Evolutionary conservation across 805 yeast genomes (phyloP), one percentile per base, ranked within the genome.

Genomic region (Peterozyma xylosa): DNA sequence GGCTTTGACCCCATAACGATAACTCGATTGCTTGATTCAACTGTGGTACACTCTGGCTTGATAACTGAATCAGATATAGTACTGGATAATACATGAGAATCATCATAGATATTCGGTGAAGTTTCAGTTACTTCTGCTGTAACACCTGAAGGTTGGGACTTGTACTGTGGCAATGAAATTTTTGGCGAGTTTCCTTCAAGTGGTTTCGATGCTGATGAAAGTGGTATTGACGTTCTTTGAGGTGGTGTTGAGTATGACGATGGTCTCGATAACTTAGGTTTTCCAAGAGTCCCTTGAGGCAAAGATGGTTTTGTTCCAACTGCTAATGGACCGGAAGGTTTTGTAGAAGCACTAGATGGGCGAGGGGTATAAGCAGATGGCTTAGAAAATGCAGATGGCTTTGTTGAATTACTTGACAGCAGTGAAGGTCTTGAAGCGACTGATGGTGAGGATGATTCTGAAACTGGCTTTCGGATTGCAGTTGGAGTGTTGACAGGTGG

Each of bases 301-400:
- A 13, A n/a, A 14, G 30, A 17, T 21, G 40, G 2, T 15, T 13
- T 32, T 21, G 39, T 36, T 9, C 39, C 14, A 17, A 13, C 37
- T 27, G 40, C 9, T 7, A 11, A 5, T 21, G 33, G 5, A 36
- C 30, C 27, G 6, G 40, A 11, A 16, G 29, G 29, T 27, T 13
- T 30, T n/a, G 33, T 15, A 11, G 15, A 17, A 27, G 33, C 15
- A 11, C 11, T 36, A 38, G 38, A 7, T 16, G 36, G 30, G 9
- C 38, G 29, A 16, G 41, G 10, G 10, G 32, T 17, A 21, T 36
- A 38, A 35, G 38, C 40, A n/a, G 48, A n/a, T 9, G 48, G n/a
- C 48, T 41, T 16, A 49, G 47, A 13, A 50, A 53, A 38, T 50
- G 54, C 9, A 56, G 56, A 47, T 55, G 60, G 46, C 51, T 55